Percentiles rank a stretch among this genome's conserved stretches.
phyloP scores from a whole-genome alignment of 345 rosid genomes.

The Punica granatum region DNA sequence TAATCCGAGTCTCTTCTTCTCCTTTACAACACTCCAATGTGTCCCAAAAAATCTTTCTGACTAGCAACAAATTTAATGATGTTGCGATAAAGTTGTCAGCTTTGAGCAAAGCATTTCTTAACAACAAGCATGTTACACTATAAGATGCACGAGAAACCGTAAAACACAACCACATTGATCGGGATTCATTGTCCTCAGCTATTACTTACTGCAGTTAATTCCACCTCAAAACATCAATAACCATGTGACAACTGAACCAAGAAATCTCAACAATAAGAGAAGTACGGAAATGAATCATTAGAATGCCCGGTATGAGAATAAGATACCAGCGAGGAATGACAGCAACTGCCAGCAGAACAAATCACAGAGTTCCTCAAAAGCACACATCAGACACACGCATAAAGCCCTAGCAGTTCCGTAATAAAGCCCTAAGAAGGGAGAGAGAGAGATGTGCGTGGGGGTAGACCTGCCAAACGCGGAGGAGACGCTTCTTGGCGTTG shows the following conservation, averaged over 20 bases:
- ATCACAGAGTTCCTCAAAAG: neutral
- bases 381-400: neutral
- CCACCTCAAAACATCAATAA: too few species aligned
- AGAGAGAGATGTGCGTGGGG: neutral
- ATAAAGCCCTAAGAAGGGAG: neutral
- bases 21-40: too few species aligned
- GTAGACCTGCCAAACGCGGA: constrained; percentile 86
- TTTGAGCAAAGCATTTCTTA: neutral
- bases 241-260: too few species aligned
- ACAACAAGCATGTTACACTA: neutral
- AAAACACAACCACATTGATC: neutral
- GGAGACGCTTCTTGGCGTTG: constrained; percentile 95
- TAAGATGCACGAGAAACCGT: neutral
- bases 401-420: neutral
- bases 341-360: too few species aligned
- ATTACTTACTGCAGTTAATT: neutral
- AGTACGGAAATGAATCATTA: too few species aligned
- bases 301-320: too few species aligned
- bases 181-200: neutral
- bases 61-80: neutral
- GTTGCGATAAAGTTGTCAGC: neutral
- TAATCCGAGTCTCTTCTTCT: neutral
- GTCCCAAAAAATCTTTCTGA: too few species aligned
- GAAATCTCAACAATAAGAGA: too few species aligned
- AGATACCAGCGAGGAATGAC: too few species aligned